phyloP scores from a whole-genome alignment of 2,329 filamentous ascomycete genomes.

The Decorospora gaudefroyi region DNA sequence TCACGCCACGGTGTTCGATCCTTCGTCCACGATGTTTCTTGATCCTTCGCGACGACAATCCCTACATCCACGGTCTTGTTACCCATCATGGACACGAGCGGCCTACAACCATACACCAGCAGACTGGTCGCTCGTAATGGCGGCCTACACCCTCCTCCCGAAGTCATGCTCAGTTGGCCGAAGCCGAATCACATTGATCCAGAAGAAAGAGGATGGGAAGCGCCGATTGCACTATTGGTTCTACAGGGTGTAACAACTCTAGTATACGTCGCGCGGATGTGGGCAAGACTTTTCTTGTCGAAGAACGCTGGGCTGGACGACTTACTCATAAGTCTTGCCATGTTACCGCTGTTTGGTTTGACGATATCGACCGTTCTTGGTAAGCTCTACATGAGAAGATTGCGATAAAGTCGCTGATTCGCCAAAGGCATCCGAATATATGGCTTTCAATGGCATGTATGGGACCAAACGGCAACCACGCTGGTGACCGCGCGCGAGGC shows the following conservation, averaged over 20 bases:
- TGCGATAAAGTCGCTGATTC: constrained; percentile 12
- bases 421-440: constrained; percentile 32
- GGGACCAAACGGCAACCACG: constrained; percentile 38
- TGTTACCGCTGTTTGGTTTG: constrained; percentile 47
- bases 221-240: constrained; percentile 50
- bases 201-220: constrained; percentile 50
- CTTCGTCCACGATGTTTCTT: constrained; percentile 6
- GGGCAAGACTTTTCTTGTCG: constrained; percentile 52
- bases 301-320: constrained; percentile 56
- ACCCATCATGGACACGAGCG: constrained; percentile 10
- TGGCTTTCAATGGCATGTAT: constrained; percentile 42
- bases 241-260: constrained; percentile 49
- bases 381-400: constrained; percentile 8
- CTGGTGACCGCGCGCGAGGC: constrained; percentile 33
- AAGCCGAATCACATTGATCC: constrained; percentile 55
- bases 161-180: constrained; percentile 53
- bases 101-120: constrained; percentile 5
- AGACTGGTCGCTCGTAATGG: constrained; percentile 32
- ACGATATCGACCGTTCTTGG: constrained; percentile 36
- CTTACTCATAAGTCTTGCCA: constrained; percentile 51
- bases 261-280: constrained; percentile 53
- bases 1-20: constrained; percentile 1
- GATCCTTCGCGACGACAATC: neutral
- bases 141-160: constrained; percentile 47
- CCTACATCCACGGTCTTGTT: neutral